Evolutionary conservation across 305 asterid species (phyloP), one percentile per base, ranked within the genome.

Genomic region (Fraxinus ornus): DNA sequence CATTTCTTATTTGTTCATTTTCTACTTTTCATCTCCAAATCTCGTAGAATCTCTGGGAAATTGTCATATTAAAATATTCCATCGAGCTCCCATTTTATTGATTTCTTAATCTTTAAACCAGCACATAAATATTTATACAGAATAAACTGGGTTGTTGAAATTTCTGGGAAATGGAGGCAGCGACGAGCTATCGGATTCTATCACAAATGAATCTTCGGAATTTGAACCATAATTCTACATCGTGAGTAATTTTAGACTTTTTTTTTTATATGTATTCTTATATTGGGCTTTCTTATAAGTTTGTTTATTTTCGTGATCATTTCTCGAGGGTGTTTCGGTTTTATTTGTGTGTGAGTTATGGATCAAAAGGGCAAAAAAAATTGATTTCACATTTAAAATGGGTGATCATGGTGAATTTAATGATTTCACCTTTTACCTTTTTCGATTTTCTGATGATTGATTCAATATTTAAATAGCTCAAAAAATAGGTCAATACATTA

Each of bases 151-250:
- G 22, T 80, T 82, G 3, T 47, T 47, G 73, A 36, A 39, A 44
- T 17, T 83, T 81, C 71, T 76, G 33, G 75, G 17, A 47, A 73
- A 94, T 94, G 97, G 95, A 88, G 86, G 93, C 83, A 24, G 82
- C 81, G 15, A 72, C 78, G 21, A 80, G 78, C 77, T 72, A 81
- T 78, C 85, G 85, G 15, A 62, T 81, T 84, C 82, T 84, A 52
- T 81, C 81, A 15, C 83, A 80, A 12, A 44, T 35, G 68, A 85
- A 81, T 78, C 4, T 28, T 81, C 62, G 68, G 60, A 41, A 70
- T 28, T 86, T 64, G 35, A 36, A 55, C 32, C 68, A 26, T 44
- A 68, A 77, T 81, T 79, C 84, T 32, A 76, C 82, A 22, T 62
- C 64, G 87, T 86, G 80, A 86, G 86, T 44, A 77, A 26, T 79